phyloP scores from a whole-genome alignment of 1,284 basidiomycete genomes.

The Crepidotus sp. region DNA sequence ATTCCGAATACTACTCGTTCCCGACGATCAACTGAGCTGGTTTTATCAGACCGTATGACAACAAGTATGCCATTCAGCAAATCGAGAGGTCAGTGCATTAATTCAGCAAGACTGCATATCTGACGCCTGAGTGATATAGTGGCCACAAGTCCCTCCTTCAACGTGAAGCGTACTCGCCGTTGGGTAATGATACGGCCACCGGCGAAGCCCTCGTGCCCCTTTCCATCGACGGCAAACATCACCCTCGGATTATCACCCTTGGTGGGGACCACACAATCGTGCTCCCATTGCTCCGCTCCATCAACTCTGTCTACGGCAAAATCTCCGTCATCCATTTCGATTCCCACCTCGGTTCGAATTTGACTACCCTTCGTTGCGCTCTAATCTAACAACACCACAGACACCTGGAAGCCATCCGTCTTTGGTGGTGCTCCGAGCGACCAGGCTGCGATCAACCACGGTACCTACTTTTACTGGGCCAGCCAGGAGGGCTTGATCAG shows the following conservation, averaged over 20 bases:
- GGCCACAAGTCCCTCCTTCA: constrained; percentile 50
- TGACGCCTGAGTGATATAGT: neutral
- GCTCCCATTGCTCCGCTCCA: constrained; percentile 38
- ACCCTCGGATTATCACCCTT: constrained; percentile 54
- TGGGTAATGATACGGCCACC: constrained; percentile 51
- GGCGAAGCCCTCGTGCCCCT: constrained; percentile 41
- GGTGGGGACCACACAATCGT: constrained; percentile 76
- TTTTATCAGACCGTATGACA: constrained; percentile 50
- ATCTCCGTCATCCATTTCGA: constrained; percentile 78
- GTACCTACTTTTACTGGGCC: constrained; percentile 56
- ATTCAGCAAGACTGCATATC: constrained; percentile 37
- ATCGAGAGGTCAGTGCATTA: constrained; percentile 53
- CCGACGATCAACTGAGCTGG: constrained; percentile 62
- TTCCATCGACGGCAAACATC: constrained; percentile 44
- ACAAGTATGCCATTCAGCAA: constrained; percentile 59
- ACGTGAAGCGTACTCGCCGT: constrained; percentile 53
- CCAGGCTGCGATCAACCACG: constrained; percentile 50
- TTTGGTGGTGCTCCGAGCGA: constrained; percentile 66
- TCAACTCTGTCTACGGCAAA: constrained; percentile 55
- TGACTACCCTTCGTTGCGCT: constrained; percentile 3
- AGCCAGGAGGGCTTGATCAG: constrained; percentile 50
- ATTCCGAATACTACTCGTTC: constrained; percentile 29
- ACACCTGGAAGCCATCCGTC: constrained; percentile 67
- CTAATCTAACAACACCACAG: constrained; percentile 25
- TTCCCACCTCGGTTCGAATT: constrained; percentile 44